A percentile compares a stretch with the other conserved stretches of the same genome.
Evolutionary conservation across 176 grass and related monocot species (phyloP).

Genomic region (Thalia dealbata): DNA sequence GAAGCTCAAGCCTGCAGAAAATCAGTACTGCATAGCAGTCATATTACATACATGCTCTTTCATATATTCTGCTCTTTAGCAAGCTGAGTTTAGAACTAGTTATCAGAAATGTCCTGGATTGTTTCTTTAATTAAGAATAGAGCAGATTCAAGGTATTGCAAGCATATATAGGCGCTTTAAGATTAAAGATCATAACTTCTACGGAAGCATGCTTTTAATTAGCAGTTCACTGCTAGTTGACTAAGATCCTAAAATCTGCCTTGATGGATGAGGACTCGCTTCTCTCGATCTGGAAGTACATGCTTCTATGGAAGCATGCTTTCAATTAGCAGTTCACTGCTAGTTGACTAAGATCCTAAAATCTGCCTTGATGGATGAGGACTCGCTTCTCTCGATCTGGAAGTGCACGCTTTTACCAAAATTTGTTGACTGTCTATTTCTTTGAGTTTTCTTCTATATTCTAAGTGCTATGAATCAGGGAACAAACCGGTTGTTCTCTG

Average conservation of each 20-base stretch:
- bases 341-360: neutral
- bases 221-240: neutral
- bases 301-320: neutral
- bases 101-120: neutral
- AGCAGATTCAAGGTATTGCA: neutral
- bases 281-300: neutral
- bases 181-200: neutral
- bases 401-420: neutral
- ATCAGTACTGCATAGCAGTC: neutral
- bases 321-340: neutral
- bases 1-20: constrained; percentile 30
- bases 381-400: neutral
- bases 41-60: neutral
- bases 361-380: neutral
- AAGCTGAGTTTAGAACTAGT: neutral
- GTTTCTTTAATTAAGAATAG: neutral
- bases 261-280: neutral
- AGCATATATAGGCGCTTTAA: neutral
- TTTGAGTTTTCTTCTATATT: too few relatives aligned
- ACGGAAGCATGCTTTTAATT: neutral
- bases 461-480: too few relatives aligned
- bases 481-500: too few relatives aligned
- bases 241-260: neutral
- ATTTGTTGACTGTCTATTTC: neutral
- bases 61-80: neutral